These are phyloP conservation scores for Colletotrichum agaves DNA, from an alignment of 2,329 filamentous ascomycete genomes.

Conservation along the genomic window DNA sequence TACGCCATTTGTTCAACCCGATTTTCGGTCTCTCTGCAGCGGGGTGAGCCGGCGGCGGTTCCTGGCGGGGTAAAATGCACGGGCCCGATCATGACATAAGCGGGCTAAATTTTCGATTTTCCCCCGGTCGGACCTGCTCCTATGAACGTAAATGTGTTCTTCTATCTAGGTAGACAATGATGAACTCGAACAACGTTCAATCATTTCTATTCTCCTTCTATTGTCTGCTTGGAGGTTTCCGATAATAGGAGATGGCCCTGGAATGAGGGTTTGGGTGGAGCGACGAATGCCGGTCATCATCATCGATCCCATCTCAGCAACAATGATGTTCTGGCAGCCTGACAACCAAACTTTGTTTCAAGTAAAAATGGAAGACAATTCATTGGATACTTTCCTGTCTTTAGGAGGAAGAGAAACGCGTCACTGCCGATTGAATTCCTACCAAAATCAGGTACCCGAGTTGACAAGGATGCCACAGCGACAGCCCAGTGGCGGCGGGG, in stretches of 20 bases:
- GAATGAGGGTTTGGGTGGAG: not conserved
- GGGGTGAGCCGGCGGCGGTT: constrained; percentile 32
- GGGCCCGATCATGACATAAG: constrained; percentile 13
- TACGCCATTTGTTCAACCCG: constrained; percentile 28
- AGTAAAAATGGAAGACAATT: not conserved
- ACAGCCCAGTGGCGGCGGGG: no score
- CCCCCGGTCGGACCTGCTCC: not conserved
- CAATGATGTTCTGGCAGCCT: not conserved
- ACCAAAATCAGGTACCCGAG: no score
- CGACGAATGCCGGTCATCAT: not conserved
- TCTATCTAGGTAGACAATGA: no score
- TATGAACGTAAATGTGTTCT: no score
- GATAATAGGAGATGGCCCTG: no score
- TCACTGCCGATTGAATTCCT: not conserved
- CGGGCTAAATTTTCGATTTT: not conserved
- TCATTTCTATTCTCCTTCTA: no score
- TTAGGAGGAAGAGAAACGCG: rapidly evolving
- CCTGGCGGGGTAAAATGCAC: constrained; percentile 28
- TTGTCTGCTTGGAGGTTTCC: no score
- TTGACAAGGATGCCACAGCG: no score
- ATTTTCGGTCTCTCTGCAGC: constrained; percentile 34
- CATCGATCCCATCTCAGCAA: no score
- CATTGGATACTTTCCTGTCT: not conserved
- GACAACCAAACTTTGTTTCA: not conserved
- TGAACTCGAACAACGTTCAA: no score